Percentiles rank a stretch among this genome's conserved stretches.
These are phyloP conservation scores for Populus nigra DNA, from an alignment of 345 rosid genomes.

Conservation along the genomic window DNA sequence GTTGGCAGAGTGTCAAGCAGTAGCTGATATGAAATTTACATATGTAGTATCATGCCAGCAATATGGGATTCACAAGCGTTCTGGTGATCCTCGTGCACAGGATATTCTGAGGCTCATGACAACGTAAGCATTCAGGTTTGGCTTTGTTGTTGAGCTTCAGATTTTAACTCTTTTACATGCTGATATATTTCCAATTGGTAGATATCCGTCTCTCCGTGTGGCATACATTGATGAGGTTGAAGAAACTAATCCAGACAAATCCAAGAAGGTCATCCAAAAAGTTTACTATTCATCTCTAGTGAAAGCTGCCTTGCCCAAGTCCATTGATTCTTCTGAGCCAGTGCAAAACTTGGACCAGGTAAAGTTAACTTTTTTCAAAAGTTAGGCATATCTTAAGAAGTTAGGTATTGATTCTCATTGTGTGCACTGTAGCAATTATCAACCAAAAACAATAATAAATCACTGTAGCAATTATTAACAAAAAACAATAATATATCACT, in stretches of 20 bases:
- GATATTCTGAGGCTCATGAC: constrained; percentile 92
- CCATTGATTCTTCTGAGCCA: constrained; percentile 76
- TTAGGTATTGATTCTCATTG: neutral
- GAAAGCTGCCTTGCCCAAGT: constrained; percentile 80
- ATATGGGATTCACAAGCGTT: constrained; percentile 89
- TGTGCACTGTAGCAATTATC: neutral
- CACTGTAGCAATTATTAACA: neutral
- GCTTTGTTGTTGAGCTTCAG: constrained; percentile 3
- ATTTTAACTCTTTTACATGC: constrained; percentile 13
- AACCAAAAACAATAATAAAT: neutral
- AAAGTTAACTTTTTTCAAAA: constrained; percentile 1
- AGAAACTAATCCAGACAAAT: constrained; percentile 67
- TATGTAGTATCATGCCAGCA: constrained; percentile 96
- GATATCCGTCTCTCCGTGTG: constrained; percentile 97
- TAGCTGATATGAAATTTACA: constrained; percentile 95
- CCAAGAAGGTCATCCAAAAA: constrained; percentile 63
- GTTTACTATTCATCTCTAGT: constrained; percentile 85
- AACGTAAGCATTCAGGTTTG: constrained; percentile 38
- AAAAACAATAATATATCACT: neutral
- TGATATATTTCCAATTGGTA: constrained; percentile 32
- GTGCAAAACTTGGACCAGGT: constrained; percentile 95
- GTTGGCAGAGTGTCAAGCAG: constrained; percentile 91
- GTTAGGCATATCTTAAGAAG: neutral
- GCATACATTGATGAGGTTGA: constrained; percentile 98
- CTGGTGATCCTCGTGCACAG: constrained; percentile 78